Conservation (phyloP, 2,329 filamentous ascomycete genomes). For the Ophiostoma himal-ulmi region DNA sequence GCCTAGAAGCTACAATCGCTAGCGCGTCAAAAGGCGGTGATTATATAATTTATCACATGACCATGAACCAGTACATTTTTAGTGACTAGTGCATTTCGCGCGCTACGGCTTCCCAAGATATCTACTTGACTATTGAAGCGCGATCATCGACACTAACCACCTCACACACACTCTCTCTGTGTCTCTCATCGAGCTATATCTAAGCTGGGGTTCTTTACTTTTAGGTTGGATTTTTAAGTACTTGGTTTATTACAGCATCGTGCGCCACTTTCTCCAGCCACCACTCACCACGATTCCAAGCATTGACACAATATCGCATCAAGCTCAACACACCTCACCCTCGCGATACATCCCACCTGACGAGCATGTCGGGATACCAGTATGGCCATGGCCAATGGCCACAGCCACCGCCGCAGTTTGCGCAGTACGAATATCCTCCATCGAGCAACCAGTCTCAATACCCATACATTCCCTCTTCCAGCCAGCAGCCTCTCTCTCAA, state of each 20-base stretch:
- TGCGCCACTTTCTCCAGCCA: not conserved
- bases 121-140: not conserved
- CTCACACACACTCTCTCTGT: not conserved
- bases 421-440: slow-evolving; percentile 28
- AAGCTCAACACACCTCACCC: not conserved
- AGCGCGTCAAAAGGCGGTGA: not conserved
- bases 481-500: not conserved
- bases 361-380: slow-evolving; percentile 38
- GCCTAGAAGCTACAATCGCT: not conserved
- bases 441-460: not conserved
- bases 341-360: not conserved
- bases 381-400: slow-evolving; percentile 33
- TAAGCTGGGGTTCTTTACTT: not conserved
- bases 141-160: not conserved
- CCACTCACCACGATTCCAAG: not conserved
- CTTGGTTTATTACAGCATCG: not conserved
- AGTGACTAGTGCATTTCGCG: not conserved
- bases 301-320: not conserved
- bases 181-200: not conserved
- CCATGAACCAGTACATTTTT: not conserved
- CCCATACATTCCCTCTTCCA: slow-evolving; percentile 13
- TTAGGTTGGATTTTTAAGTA: not conserved
- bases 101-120: not conserved
- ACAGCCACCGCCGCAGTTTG: slow-evolving; percentile 15
- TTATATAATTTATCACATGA: slow-evolving; percentile 5